These are phyloP conservation scores for Helotiales sp. DNA, from an alignment of 2,329 filamentous ascomycete species.

Conservation along the genomic window DNA sequence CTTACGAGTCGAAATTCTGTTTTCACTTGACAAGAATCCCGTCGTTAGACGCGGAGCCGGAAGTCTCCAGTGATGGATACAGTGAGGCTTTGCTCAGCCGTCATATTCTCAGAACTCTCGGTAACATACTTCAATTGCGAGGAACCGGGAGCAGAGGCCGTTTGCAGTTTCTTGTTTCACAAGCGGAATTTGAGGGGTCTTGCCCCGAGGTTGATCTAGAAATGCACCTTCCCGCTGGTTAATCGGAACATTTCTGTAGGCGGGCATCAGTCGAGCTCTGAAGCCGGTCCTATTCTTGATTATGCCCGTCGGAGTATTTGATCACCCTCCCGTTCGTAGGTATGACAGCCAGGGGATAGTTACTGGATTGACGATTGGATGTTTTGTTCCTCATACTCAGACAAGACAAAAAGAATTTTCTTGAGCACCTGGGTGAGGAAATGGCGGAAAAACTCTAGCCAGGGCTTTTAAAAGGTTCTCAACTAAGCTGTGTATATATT, in stretches of 20 bases:
- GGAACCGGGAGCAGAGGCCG: background rate
- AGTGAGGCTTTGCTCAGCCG: background rate
- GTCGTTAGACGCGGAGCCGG: too few species aligned
- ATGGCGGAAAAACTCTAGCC: too few species aligned
- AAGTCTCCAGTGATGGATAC: too few species aligned
- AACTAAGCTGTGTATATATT: too few species aligned
- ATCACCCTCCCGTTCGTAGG: background rate
- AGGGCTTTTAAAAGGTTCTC: too few species aligned
- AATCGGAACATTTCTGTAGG: background rate
- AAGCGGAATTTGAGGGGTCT: background rate
- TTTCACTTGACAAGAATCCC: too few species aligned
- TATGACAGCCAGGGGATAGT: background rate
- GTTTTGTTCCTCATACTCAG: background rate
- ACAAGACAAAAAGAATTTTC: too few species aligned
- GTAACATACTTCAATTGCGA: background rate
- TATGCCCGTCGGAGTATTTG: background rate
- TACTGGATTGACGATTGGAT: background rate
- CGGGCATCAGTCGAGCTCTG: background rate
- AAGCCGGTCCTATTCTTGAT: background rate
- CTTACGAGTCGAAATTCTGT: too few species aligned
- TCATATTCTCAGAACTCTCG: background rate
- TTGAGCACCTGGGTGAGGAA: too few species aligned
- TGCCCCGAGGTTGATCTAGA: background rate
- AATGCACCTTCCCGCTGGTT: slow-evolving; percentile 9
- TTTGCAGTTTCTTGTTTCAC: slow-evolving; percentile 2